These are phyloP conservation scores for Aspergillus aculeatus DNA, from an alignment of 2,329 filamentous ascomycete species.

Conservation along the genomic window DNA sequence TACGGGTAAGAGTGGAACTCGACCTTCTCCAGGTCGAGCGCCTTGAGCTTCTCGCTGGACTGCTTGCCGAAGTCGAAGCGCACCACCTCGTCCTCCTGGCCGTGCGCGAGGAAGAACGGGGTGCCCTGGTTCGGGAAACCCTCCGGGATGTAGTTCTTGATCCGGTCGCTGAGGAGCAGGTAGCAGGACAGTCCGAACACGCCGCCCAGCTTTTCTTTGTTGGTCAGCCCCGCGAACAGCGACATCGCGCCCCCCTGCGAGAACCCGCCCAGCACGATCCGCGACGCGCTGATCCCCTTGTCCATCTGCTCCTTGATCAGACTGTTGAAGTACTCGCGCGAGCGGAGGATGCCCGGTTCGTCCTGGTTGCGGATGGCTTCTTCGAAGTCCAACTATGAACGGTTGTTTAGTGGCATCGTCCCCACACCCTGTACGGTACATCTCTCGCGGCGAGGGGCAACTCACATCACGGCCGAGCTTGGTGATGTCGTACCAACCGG, in stretches of 20 bases:
- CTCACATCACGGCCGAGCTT: conserved; percentile 45
- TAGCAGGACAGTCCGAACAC: conserved; percentile 85
- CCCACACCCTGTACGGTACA: too few species aligned
- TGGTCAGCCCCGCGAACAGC: conserved; percentile 75
- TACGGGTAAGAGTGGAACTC: conserved; percentile 74
- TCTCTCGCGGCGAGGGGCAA: background rate
- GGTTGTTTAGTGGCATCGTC: too few species aligned
- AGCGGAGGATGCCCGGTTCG: conserved; percentile 70
- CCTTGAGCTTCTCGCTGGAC: conserved; percentile 66
- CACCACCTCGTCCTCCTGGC: conserved; percentile 73
- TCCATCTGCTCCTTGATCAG: conserved; percentile 80
- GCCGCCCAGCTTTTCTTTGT: conserved; percentile 73
- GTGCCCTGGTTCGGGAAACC: conserved; percentile 68
- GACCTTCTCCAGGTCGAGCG: conserved; percentile 66
- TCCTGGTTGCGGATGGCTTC: conserved; percentile 45
- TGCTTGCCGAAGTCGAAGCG: conserved; percentile 65
- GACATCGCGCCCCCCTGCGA: conserved; percentile 83
- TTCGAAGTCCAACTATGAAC: conserved; percentile 39
- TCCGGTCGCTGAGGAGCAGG: conserved; percentile 66
- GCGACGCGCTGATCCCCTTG: conserved; percentile 74
- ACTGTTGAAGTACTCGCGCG: conserved; percentile 71
- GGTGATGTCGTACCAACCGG: conserved; percentile 59
- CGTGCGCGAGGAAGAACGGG: conserved; percentile 86
- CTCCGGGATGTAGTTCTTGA: conserved; percentile 57
- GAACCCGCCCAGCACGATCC: conserved; percentile 71